Evolutionary conservation across 441 rosid genomes (phyloP), one percentile per base, ranked within the genome.

Genomic region (Gossypium lobatum): DNA sequence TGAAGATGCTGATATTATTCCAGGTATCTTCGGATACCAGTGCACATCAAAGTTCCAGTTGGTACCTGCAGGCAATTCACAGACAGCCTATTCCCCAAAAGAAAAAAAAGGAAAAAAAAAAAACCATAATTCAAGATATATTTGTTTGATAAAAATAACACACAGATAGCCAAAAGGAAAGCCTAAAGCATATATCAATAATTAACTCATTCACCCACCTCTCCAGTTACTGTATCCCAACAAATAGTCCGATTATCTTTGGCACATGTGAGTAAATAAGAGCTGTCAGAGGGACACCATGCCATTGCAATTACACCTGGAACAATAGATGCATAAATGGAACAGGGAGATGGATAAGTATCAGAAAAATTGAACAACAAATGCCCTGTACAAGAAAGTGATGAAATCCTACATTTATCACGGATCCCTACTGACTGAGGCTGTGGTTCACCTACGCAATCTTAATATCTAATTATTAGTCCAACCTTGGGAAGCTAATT

Each of bases 41-140:
- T 96, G 99, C 64, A 96, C 89, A 83, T 96, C 99, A 76, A 96
- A 96, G 81, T 92, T 96, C 98, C 98, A 92, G 82, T 94, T 96
- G 81, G 92, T 84, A 28, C 98, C 98, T 66, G 97, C 95, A 60
- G 97, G 98, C 79, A 96, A 81, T 81, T 96, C 99, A 73, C 90
- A 80, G 54, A 90, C 95, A 81, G 94, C 90, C 99, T 96, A 85
- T 71, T 71, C 72, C 26, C 72, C 46, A 69, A 52, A n/a, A 68
- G 25, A 26, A 11, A 18, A 31, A 17, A 31, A 31, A 0, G 4
- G 5, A 23, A 2, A 25, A 25, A 31, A 79, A 26, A 31, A n/a
- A 37, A 31, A 26, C 26, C 58, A 64, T 59, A 77, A 31, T 74
- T 73, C 28, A 54, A 67, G 48, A 73, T 34, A 74, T 79, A 48